Evolutionary conservation across 306 rosid species (phyloP), one percentile per base, ranked within the genome.

Genomic region (Ochetophila trinervis): DNA sequence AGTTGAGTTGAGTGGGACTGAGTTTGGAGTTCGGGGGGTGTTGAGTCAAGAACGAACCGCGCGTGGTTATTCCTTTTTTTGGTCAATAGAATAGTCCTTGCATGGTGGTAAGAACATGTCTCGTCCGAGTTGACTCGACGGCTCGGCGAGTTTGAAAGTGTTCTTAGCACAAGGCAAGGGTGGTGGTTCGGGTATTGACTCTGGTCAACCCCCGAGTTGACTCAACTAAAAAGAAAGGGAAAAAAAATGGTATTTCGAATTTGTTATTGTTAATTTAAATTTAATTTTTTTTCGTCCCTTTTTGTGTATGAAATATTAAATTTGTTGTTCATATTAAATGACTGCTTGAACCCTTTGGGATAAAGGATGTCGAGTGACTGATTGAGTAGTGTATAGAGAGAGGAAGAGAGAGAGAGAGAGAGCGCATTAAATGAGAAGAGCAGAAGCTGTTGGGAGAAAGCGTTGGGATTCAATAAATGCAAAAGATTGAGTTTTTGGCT

Each of bases 171-270:
- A 56, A 71, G 65, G 89, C 84, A 82, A 80, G 82, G 88, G 80
- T 86, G 77, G 94, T 81, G 99, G 99, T 93, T 93, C 99, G 99
- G 99, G 97, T 82, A 93, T 93, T 93, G 99, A 93, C 99, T 93
- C 84, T 59, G 85, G 86, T 89, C 62, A 52, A 81, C 88, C 87
- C 63, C 57, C 62, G 30, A 35, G 71, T 76, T 74, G 82, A 65
- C 80, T 72, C 66, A 30, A 15, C 5, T 35, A 14, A 32, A 47
- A 51, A 20, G 35, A 17, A 12, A 27, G 20, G 27, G 60, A 45
- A 32, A 34, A 51, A 54, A 23, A 44, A 2, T 40, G 45, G 45
- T 5, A 7, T 15, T 1, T 5, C 6, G 15, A 10, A 5, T 74
- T 54, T 57, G 66, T 62, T 62, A 66, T 70, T 52, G 21, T 60